These are phyloP conservation scores for Pichia pseudocactophila DNA, from an alignment of 805 yeast species.

Conservation along the genomic window DNA sequence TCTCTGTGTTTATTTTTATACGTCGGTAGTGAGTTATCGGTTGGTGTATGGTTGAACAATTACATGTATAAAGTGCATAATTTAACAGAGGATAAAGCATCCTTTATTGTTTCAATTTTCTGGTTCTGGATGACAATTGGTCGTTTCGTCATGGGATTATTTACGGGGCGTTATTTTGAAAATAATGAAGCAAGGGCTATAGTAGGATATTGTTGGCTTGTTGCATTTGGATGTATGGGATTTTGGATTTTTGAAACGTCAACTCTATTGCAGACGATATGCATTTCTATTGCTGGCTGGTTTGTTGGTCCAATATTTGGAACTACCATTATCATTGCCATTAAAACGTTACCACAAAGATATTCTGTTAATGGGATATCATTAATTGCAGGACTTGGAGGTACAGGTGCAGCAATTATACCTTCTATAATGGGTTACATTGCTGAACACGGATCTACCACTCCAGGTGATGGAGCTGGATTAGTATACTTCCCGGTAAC, in stretches of 20 bases:
- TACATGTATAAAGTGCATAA: constrained; percentile 35
- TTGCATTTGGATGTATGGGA: constrained; percentile 27
- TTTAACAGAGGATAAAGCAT: constrained; percentile 30
- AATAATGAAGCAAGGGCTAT: constrained; percentile 35
- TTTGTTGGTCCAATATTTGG: constrained; percentile 55
- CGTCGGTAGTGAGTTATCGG: constrained; percentile 44
- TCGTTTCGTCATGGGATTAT: constrained; percentile 38
- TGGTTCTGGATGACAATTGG: constrained; percentile 47
- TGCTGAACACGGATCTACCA: constrained; percentile 21
- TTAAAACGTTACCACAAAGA: constrained; percentile 51
- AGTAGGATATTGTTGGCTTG: constrained; percentile 29
- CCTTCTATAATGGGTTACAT: constrained; percentile 57
- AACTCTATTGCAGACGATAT: constrained; percentile 24
- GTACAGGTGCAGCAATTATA: constrained; percentile 70
- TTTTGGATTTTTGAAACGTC: constrained; percentile 24
- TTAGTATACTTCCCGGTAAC: constrained; percentile 25
- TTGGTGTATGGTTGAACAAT: constrained; percentile 46
- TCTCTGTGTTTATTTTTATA: constrained; percentile 37
- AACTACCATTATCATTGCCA: constrained; percentile 56
- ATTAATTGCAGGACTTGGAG: constrained; percentile 69
- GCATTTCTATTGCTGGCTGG: constrained; percentile 36
- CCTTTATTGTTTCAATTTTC: constrained; percentile 41
- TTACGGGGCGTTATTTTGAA: constrained; percentile 35
- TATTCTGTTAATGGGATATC: constrained; percentile 64
- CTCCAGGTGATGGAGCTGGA: constrained; percentile 23